These are phyloP conservation scores for Platismatia glauca DNA, from an alignment of 495 filamentous ascomycete species.

Conservation along the genomic window DNA sequence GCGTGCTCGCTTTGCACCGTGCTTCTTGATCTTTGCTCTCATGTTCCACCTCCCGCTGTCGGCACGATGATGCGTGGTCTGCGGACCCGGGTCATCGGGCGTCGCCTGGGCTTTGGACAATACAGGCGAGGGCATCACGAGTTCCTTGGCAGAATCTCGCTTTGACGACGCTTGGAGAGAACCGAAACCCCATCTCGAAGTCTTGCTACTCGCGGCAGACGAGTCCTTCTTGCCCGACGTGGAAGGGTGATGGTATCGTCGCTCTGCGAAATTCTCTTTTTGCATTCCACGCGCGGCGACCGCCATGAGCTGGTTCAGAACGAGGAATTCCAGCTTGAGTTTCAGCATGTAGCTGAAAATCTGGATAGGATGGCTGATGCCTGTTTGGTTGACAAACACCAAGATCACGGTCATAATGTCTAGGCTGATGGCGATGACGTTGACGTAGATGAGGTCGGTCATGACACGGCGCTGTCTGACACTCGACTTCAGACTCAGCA, in stretches of 20 bases:
- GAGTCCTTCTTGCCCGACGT: background rate
- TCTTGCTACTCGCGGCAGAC: slow-evolving; percentile 1
- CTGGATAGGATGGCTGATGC: slow-evolving; percentile 27
- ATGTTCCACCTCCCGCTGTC: background rate
- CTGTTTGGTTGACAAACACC: slow-evolving; percentile 18
- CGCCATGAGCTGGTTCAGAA: slow-evolving; percentile 31
- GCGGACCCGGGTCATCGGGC: background rate
- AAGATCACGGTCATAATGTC: slow-evolving; percentile 25
- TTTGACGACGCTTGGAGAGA: background rate
- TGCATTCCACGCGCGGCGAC: slow-evolving; percentile 19
- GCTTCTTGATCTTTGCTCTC: slow-evolving; percentile 11
- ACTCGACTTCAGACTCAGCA: slow-evolving; percentile 26
- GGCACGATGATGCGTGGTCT: background rate
- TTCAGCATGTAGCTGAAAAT: slow-evolving; percentile 32
- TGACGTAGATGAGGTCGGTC: slow-evolving; percentile 38
- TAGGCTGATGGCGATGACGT: slow-evolving; percentile 33
- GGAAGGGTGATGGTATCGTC: slow-evolving; percentile 14
- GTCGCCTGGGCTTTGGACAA: background rate
- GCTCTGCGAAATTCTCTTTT: slow-evolving; percentile 12
- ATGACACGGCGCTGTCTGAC: slow-evolving; percentile 28
- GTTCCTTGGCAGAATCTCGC: background rate
- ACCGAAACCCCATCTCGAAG: slow-evolving; percentile 1
- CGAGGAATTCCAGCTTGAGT: slow-evolving; percentile 33
- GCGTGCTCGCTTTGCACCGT: background rate
- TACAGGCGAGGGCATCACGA: background rate